Percentiles rank a stretch among this genome's conserved stretches.
Conservation (phyloP, 2,329 filamentous ascomycete species). For the Biscogniauxia mediterranea region DNA sequence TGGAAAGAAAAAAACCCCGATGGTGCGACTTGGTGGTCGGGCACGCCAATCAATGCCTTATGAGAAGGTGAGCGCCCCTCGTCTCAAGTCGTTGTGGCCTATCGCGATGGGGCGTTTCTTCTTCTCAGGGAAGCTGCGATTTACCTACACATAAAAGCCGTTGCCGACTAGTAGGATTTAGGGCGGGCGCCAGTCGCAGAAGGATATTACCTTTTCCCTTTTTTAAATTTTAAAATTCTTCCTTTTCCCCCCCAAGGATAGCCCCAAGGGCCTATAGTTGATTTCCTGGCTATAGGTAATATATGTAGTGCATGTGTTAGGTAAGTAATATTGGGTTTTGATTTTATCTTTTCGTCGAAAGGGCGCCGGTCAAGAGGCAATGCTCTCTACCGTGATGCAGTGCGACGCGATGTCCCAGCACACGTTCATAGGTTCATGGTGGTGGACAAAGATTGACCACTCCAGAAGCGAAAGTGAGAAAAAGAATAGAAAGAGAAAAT, state of each 20-base stretch:
- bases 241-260: not conserved
- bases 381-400: not conserved
- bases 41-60: not conserved
- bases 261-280: no score
- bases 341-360: not conserved
- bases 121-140: slow-evolving; percentile 3
- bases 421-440: not conserved
- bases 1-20: not conserved
- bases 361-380: not conserved
- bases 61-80: not conserved
- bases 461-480: not conserved
- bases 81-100: not conserved
- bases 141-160: slow-evolving; percentile 8
- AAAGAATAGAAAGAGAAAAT: not conserved
- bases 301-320: no score
- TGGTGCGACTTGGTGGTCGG: not conserved
- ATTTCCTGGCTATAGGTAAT: no score
- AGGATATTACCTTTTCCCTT: slow-evolving; percentile 10
- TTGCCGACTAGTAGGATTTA: slow-evolving; percentile 11
- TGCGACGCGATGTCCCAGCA: not conserved
- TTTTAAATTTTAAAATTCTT: slow-evolving; percentile 6
- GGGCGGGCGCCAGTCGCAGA: slow-evolving; percentile 10
- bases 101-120: slow-evolving; percentile 3
- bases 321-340: no score
- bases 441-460: not conserved